Base-by-base conservation (phyloP, 257 asterid genomes). In the Scutellaria barbata region DNA sequence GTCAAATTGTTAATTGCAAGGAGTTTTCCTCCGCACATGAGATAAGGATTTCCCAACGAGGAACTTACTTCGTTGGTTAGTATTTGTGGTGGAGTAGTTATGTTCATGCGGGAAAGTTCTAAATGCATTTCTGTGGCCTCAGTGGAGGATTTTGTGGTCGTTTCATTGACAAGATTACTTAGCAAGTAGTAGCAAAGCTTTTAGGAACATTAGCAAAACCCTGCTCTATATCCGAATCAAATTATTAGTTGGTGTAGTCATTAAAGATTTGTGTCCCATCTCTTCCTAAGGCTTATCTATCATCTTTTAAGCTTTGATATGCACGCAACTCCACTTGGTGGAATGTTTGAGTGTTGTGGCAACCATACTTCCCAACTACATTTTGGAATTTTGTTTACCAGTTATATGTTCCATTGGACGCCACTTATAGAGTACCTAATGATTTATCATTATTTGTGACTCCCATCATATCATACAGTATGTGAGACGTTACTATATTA, bases 21-120 rank as follows among this genome's bases (percentile, higher is more conserved):
- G 58, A 45, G 70, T 63, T 47, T 17, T 67, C 55, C 58, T 20
- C 13, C 18, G 53, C 10, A 41, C n/a, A 30, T 10, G 37, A 8
- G 10, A 57, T 25, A 14, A 50, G 25, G 39, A 22, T 42, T 11
- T 46, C 33, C 33, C 47, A 42, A 42, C 10, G 18, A 10, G n/a
- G 60, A 65, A 62, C 22, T 56, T 64, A 60, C 54, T 25, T 68
- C 7, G 53, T 20, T 41, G 59, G 16, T 61, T 52, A 59, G 4
- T 37, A 30, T 30, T 30, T 30, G 35, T 51, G 35, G 51, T 77
- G 57, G 63, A 20, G 30, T 71, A 58, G 54, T 80, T 68, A 7
- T 14, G 48, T 40, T 50, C 14, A 4, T 63, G 55, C 22, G 60
- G 75, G 41, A 68, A 35, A 60, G 52, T 33, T 13, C 56, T 4